phyloP scores from a whole-genome alignment of 306 rosid genomes.

The Lathyrus aphaca region DNA sequence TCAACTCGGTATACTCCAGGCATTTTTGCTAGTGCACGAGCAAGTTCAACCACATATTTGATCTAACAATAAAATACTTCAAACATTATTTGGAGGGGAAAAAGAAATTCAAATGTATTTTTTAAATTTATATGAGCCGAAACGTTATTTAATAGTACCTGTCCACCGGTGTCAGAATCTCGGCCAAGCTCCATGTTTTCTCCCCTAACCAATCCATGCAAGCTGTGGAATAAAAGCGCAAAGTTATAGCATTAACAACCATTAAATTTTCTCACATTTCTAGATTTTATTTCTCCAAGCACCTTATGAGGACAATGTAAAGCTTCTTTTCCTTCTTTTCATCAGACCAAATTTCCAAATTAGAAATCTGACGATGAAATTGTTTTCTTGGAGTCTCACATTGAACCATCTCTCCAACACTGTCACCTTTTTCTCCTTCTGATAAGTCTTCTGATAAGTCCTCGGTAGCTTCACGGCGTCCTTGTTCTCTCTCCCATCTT shows the following conservation, averaged over 20 bases:
- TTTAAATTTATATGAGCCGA: slow-evolving; percentile 4
- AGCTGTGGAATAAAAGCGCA: slow-evolving; percentile 49
- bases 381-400: slow-evolving; percentile 55
- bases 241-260: neutral
- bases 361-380: slow-evolving; percentile 59
- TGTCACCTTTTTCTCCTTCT: slow-evolving; percentile 84
- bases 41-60: slow-evolving; percentile 88
- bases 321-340: slow-evolving; percentile 84
- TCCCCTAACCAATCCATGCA: slow-evolving; percentile 70
- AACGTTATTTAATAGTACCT: slow-evolving; percentile 62
- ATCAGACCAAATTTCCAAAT: slow-evolving; percentile 85
- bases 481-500: slow-evolving; percentile 87
- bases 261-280: slow-evolving; percentile 6
- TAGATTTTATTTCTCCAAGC: slow-evolving; percentile 4
- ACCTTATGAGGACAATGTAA: slow-evolving; percentile 83
- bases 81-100: neutral
- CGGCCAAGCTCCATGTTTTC: slow-evolving; percentile 97
- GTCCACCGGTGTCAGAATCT: slow-evolving; percentile 97
- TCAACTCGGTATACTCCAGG: slow-evolving; percentile 92
- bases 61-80: slow-evolving; percentile 52
- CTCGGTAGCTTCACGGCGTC: slow-evolving; percentile 75
- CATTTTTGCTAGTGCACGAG: slow-evolving; percentile 87
- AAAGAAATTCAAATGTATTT: neutral
- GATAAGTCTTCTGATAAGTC: slow-evolving; percentile 91
- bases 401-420: slow-evolving; percentile 49